Evolutionary conservation across 2,329 filamentous ascomycete genomes (phyloP).

Genomic region (Cordyceps cicadae): DNA sequence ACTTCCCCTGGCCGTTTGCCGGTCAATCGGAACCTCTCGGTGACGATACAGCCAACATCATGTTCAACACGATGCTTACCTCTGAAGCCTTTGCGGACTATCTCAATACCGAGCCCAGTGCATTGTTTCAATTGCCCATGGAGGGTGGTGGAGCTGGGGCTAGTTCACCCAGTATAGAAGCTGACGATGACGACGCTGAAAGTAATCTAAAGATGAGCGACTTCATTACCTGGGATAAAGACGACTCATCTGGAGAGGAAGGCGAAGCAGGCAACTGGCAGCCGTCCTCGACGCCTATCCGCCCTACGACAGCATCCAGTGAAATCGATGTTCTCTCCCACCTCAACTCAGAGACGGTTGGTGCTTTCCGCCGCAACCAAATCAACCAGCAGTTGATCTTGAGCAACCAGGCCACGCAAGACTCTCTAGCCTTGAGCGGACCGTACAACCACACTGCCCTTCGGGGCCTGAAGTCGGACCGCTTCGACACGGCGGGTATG

Average conservation of each 20-base stretch:
- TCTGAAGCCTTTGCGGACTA: conserved; percentile 48
- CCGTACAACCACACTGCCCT: conserved; percentile 53
- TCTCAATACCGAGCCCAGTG: conserved; percentile 58
- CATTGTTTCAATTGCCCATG: conserved; percentile 62
- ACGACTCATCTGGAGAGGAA: conserved; percentile 52
- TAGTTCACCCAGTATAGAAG: conserved; percentile 32
- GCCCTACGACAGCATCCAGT: conserved; percentile 40
- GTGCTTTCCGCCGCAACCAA: conserved; percentile 66
- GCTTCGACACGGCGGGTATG: conserved; percentile 55
- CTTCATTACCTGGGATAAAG: conserved; percentile 60
- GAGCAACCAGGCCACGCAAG: conserved; percentile 51
- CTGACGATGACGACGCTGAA: conserved; percentile 58
- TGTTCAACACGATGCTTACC: conserved; percentile 66
- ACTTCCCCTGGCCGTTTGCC: conserved; percentile 37
- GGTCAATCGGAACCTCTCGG: conserved; percentile 48
- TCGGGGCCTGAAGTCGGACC: conserved; percentile 55
- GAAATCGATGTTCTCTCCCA: conserved; percentile 48
- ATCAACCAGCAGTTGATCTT: conserved; percentile 53
- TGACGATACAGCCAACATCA: conserved; percentile 62
- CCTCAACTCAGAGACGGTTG: conserved; percentile 58
- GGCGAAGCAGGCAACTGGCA: conserved; percentile 42
- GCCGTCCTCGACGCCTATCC: conserved; percentile 42
- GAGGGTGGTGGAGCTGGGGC: conserved; percentile 51
- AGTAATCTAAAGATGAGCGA: conserved; percentile 59
- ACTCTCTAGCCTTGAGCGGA: conserved; percentile 54